Percentiles rank a stretch among this genome's conserved stretches.
Conservation (phyloP, 768 basidiomycete genomes). For the Suillus plorans region DNA sequence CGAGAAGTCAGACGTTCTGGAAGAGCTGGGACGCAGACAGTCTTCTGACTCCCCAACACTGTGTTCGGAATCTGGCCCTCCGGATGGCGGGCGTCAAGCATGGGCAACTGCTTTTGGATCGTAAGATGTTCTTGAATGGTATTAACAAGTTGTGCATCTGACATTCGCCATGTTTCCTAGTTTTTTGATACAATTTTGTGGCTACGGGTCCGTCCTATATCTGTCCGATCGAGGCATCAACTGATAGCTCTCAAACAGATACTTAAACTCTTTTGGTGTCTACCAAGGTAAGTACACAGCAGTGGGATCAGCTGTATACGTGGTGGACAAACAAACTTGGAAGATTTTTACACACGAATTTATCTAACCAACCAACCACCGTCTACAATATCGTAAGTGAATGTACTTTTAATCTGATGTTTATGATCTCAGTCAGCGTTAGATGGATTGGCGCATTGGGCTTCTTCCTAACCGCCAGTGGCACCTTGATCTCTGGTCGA, state of each 20-base stretch:
- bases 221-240: neutral
- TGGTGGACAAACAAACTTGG: constrained; percentile 7
- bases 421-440: constrained; percentile 9
- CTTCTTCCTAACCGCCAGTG: constrained; percentile 35
- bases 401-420: constrained; percentile 23
- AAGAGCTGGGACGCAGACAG: neutral
- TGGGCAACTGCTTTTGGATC: constrained; percentile 14
- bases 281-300: constrained; percentile 26
- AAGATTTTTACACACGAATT: constrained; percentile 34
- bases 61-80: neutral
- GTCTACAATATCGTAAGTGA: constrained; percentile 29
- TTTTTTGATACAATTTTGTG: constrained; percentile 28
- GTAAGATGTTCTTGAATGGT: constrained; percentile 3
- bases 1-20: neutral
- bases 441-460: constrained; percentile 44
- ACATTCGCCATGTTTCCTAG: constrained; percentile 5
- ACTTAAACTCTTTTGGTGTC: constrained; percentile 30
- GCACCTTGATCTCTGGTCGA: constrained; percentile 40
- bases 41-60: neutral
- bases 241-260: constrained; percentile 14
- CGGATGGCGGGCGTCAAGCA: constrained; percentile 11
- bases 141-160: neutral
- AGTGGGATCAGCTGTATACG: neutral
- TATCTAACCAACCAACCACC: constrained; percentile 28
- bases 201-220: constrained; percentile 20